These are phyloP conservation scores for Pterulicium gracile DNA, from an alignment of 1,284 basidiomycete species.

Conservation along the genomic window DNA sequence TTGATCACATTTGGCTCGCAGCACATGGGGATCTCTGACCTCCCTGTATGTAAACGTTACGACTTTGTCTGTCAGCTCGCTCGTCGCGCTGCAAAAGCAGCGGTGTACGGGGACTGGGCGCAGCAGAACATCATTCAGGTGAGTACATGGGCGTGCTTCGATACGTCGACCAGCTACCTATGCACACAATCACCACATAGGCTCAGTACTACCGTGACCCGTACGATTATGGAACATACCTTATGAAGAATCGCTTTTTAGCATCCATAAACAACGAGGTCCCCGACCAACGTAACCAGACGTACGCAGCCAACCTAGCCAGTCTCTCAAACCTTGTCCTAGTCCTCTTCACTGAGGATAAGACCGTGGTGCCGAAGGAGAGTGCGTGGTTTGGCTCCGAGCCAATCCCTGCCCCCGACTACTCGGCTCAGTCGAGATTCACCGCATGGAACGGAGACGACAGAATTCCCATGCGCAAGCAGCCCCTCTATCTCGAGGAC, in stretches of 20 bases:
- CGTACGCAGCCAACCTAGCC: slow-evolving; percentile 50
- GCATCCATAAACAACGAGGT: slow-evolving; percentile 70
- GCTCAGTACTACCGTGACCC: slow-evolving; percentile 95
- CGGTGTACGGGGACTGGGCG: slow-evolving; percentile 77
- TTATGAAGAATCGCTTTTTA: slow-evolving; percentile 60
- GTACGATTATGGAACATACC: slow-evolving; percentile 60
- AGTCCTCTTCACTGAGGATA: slow-evolving; percentile 59
- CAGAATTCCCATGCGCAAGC: slow-evolving; percentile 65
- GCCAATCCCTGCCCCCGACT: slow-evolving; percentile 22
- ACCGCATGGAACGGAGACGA: slow-evolving; percentile 15
- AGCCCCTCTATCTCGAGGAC: slow-evolving; percentile 76
- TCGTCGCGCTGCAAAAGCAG: slow-evolving; percentile 57
- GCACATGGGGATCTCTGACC: slow-evolving; percentile 78
- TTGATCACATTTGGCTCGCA: slow-evolving; percentile 85
- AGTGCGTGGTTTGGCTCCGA: slow-evolving; percentile 79
- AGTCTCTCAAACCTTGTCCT: slow-evolving; percentile 54
- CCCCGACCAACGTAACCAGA: slow-evolving; percentile 36
- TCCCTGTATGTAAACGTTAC: slow-evolving; percentile 59
- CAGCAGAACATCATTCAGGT: slow-evolving; percentile 78
- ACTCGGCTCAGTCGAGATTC: background rate
- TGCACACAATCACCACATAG: slow-evolving; percentile 20
- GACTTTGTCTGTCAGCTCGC: slow-evolving; percentile 76
- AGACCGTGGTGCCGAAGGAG: slow-evolving; percentile 75
- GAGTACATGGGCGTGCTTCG: slow-evolving; percentile 10
- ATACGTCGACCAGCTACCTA: background rate